Percentiles rank a stretch among this genome's conserved stretches.
These are phyloP conservation scores for Fusarium zealandicum DNA, from an alignment of 2,329 filamentous ascomycete species.

Conservation along the genomic window DNA sequence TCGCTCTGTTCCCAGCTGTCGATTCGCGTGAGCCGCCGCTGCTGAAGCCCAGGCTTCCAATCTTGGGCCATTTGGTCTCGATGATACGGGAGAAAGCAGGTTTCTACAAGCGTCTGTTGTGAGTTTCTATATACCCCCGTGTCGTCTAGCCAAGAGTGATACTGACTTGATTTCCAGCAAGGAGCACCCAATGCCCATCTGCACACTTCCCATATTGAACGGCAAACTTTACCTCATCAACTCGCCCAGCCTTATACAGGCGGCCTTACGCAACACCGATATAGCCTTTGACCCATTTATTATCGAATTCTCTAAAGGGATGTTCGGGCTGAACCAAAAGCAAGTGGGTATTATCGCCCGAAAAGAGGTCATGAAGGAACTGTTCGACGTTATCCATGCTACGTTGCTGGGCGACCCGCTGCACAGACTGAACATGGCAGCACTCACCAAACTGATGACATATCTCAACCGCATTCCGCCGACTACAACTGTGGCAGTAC, in stretches of 20 bases:
- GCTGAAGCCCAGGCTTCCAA: conserved; percentile 16
- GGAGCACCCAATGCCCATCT: conserved; percentile 43
- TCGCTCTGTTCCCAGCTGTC: conserved; percentile 3
- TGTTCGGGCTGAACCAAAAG: conserved; percentile 19
- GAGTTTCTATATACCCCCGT: accelerated
- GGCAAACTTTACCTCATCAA: conserved; percentile 55
- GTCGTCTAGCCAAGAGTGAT: neutral
- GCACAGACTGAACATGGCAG: conserved; percentile 9
- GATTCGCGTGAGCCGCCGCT: conserved; percentile 22
- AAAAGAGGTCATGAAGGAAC: neutral
- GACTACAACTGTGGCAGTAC: conserved; percentile 12
- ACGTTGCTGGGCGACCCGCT: conserved; percentile 18
- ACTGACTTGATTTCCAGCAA: conserved; percentile 18
- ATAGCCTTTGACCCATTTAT: conserved; percentile 53
- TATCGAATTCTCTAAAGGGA: conserved; percentile 37
- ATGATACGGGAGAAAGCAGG: conserved; percentile 17
- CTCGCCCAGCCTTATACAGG: conserved; percentile 47
- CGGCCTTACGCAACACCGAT: conserved; percentile 49
- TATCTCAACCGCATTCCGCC: conserved; percentile 11
- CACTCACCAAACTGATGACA: neutral
- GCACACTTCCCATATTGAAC: conserved; percentile 53
- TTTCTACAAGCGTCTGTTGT: conserved; percentile 27
- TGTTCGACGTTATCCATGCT: conserved; percentile 14
- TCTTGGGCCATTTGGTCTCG: conserved; percentile 28
- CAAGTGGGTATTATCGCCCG: neutral